phyloP scores from a whole-genome alignment of 2,329 filamentous ascomycete species.

The Xylariomycetidae sp. region DNA sequence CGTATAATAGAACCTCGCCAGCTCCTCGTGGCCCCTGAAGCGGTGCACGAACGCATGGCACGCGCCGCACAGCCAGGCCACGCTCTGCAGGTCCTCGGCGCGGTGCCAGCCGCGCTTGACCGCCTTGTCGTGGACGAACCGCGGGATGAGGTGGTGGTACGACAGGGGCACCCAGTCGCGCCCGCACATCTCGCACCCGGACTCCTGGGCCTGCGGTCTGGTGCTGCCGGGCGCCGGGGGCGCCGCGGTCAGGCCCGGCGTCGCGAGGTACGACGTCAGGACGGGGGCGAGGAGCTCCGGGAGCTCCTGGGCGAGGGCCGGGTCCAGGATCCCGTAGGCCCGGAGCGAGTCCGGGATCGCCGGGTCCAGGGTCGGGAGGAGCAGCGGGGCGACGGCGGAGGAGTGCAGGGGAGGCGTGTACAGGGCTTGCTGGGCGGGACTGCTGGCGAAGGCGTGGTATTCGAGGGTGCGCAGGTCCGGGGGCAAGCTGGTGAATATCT shows the following conservation, averaged over 20 bases:
- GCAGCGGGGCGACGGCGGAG: slow-evolving; percentile 43
- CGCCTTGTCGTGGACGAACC: slow-evolving; percentile 69
- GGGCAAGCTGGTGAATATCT: slow-evolving; percentile 65
- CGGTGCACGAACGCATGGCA: slow-evolving; percentile 81
- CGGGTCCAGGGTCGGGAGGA: slow-evolving; percentile 53
- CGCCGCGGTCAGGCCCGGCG: slow-evolving; percentile 50
- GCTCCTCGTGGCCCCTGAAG: slow-evolving; percentile 69
- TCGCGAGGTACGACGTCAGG: slow-evolving; percentile 57
- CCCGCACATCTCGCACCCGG: slow-evolving; percentile 71
- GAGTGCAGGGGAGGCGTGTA: slow-evolving; percentile 56
- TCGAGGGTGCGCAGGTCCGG: slow-evolving; percentile 55
- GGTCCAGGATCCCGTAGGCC: slow-evolving; percentile 60
- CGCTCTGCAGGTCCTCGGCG: slow-evolving; percentile 69
- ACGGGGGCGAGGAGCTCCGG: slow-evolving; percentile 59
- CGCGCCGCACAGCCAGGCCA: slow-evolving; percentile 80
- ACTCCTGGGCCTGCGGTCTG: slow-evolving; percentile 46
- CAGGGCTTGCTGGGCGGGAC: slow-evolving; percentile 41
- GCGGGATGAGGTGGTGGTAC: slow-evolving; percentile 85
- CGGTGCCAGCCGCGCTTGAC: slow-evolving; percentile 76
- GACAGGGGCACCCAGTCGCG: slow-evolving; percentile 71
- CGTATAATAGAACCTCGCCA: slow-evolving; percentile 69
- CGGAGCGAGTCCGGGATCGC: slow-evolving; percentile 61
- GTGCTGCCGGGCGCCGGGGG: slow-evolving; percentile 62
- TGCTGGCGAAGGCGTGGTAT: slow-evolving; percentile 50
- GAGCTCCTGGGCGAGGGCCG: slow-evolving; percentile 36